Percentiles rank a stretch among this genome's conserved stretches.
Evolutionary conservation across 1,284 basidiomycete genomes (phyloP).

Genomic region (Ganoderma boninense): DNA sequence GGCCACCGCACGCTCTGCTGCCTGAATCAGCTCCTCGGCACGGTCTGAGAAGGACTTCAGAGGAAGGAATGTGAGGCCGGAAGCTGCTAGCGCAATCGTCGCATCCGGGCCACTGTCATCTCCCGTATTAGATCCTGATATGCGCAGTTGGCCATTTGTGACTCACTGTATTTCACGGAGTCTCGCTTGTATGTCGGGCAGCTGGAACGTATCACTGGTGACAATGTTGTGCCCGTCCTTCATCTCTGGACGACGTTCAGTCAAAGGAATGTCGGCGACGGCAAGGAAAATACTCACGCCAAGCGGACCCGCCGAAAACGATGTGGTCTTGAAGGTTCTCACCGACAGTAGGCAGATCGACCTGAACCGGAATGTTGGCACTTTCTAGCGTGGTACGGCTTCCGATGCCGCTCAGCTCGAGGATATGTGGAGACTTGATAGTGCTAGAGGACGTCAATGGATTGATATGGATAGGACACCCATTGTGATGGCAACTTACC

Average conservation of each 20-base stretch:
- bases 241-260: slow-evolving; percentile 30
- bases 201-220: slow-evolving; percentile 37
- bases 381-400: slow-evolving; percentile 41
- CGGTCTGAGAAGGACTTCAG: slow-evolving; percentile 15
- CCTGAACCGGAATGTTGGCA: slow-evolving; percentile 43
- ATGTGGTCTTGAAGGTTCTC: slow-evolving; percentile 52
- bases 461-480: neutral
- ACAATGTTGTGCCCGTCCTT: slow-evolving; percentile 32
- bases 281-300: slow-evolving; percentile 7
- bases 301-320: slow-evolving; percentile 22
- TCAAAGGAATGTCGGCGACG: neutral
- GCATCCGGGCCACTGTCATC: slow-evolving; percentile 12
- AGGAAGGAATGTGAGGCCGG: slow-evolving; percentile 20
- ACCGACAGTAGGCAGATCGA: slow-evolving; percentile 51
- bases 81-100: slow-evolving; percentile 12
- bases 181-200: slow-evolving; percentile 32
- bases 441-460: slow-evolving; percentile 20
- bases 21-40: slow-evolving; percentile 13
- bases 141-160: neutral
- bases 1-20: slow-evolving; percentile 7
- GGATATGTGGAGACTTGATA: slow-evolving; percentile 50
- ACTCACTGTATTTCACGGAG: slow-evolving; percentile 38
- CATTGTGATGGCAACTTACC: slow-evolving; percentile 25
- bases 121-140: neutral
- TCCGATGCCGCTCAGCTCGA: slow-evolving; percentile 53